These are phyloP conservation scores for Lotus japonicus DNA, from an alignment of 306 rosid genomes.

Conservation along the genomic window DNA sequence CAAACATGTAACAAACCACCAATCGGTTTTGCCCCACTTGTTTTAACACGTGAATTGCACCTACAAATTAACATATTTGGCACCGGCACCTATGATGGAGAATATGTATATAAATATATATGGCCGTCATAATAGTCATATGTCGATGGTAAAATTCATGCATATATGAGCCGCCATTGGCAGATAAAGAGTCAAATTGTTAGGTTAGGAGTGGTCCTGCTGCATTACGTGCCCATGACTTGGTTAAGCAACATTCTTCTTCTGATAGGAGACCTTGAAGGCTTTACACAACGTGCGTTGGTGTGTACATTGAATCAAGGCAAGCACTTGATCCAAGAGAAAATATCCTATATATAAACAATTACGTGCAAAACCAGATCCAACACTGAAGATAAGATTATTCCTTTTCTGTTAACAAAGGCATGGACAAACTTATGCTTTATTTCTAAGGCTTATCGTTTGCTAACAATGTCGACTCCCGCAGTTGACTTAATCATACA, in stretches of 20 bases:
- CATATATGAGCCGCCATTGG: conserved; percentile 6
- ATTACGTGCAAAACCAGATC: background rate
- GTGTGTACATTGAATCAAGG: conserved; percentile 16
- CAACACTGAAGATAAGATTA: conserved; percentile 6
- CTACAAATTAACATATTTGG: no score
- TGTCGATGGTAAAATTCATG: conserved; percentile 1
- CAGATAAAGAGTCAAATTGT: conserved; percentile 12
- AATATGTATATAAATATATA: no score
- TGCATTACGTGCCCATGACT: background rate
- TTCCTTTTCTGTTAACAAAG: conserved; percentile 8
- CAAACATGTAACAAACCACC: no score
- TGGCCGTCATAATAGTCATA: no score
- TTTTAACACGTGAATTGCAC: no score
- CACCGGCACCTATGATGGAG: no score
- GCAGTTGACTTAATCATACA: background rate
- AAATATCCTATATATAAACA: background rate
- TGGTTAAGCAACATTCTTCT: background rate
- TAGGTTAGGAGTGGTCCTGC: background rate
- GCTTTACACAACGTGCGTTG: background rate
- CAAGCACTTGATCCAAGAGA: background rate
- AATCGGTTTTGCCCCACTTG: no score
- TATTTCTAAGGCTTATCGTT: background rate
- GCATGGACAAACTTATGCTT: conserved; percentile 5
- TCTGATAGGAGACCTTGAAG: background rate
- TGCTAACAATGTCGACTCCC: background rate